Evolutionary conservation across 345 rosid genomes (phyloP).

Genomic region (Citrus glauca): DNA sequence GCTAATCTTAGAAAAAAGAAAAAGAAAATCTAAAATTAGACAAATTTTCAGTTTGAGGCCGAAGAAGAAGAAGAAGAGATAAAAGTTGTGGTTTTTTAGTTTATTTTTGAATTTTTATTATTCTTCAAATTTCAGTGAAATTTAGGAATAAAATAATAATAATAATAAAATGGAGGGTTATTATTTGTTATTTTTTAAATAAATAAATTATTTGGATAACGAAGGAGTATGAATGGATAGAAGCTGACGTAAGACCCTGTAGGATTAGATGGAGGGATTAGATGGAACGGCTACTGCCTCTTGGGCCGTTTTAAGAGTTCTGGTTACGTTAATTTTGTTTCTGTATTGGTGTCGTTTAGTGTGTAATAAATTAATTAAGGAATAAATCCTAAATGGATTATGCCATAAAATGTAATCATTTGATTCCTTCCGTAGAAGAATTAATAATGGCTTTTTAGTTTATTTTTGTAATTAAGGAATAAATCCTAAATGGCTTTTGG

Average conservation of each 20-base stretch:
- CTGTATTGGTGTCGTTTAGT: background rate
- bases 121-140: background rate
- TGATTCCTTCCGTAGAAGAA: too few relatives aligned
- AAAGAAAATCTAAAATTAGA: background rate
- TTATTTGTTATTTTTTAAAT: background rate
- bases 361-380: background rate
- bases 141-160: background rate
- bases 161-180: background rate
- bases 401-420: too few relatives aligned
- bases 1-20: background rate
- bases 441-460: too few relatives aligned
- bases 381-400: background rate
- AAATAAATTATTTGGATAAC: conserved; percentile 15
- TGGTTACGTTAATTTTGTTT: background rate
- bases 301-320: background rate
- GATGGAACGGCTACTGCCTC: background rate
- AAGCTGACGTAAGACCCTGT: conserved; percentile 35
- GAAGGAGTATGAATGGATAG: conserved; percentile 33
- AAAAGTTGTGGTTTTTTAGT: conserved; percentile 14
- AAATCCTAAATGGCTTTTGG: too few relatives aligned
- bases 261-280: too few relatives aligned
- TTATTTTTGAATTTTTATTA: background rate
- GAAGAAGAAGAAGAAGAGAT: conserved; percentile 24
- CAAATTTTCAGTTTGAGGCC: conserved; percentile 8
- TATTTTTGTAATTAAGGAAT: too few relatives aligned